Evolutionary conservation across 306 rosid species (phyloP).

Genomic region (Corylus americana): DNA sequence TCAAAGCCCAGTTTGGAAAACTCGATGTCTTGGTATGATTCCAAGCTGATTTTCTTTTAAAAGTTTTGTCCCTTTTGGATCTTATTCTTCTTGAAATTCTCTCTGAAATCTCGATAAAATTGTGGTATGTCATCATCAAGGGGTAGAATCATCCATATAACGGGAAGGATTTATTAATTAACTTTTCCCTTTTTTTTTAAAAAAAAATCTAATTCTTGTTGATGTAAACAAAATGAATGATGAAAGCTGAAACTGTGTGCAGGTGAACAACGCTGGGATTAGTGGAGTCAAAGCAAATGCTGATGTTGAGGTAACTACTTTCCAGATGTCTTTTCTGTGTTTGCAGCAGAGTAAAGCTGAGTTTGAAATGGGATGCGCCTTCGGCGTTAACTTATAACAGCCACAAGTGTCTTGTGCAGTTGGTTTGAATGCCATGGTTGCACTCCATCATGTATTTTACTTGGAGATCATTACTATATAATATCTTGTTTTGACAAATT

Average conservation of each 20-base stretch:
- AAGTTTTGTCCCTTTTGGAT: not conserved
- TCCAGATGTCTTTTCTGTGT: not conserved
- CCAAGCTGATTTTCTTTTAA: not conserved
- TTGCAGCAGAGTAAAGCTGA: not conserved
- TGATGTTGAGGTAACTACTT: slow-evolving; percentile 34
- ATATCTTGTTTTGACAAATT: too few relatives aligned
- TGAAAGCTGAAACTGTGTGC: not conserved
- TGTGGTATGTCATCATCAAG: not conserved
- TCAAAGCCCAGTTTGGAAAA: slow-evolving; percentile 28
- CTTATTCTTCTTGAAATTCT: too few relatives aligned
- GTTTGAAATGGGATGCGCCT: not conserved
- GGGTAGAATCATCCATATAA: not conserved
- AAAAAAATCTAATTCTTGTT: not conserved
- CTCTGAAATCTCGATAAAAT: not conserved
- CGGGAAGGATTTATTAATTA: not conserved
- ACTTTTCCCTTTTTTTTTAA: not conserved
- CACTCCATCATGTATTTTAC: not conserved
- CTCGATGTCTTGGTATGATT: slow-evolving; percentile 39
- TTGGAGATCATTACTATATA: too few relatives aligned
- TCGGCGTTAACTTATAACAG: not conserved
- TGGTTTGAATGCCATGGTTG: not conserved
- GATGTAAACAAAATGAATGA: not conserved
- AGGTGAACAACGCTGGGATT: slow-evolving; percentile 57
- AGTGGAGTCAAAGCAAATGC: slow-evolving; percentile 29
- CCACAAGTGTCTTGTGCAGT: not conserved